Percentiles rank a stretch among this genome's conserved stretches.
phyloP scores from a whole-genome alignment of 176 grass and related monocot genomes.

The Chloris gayana region DNA sequence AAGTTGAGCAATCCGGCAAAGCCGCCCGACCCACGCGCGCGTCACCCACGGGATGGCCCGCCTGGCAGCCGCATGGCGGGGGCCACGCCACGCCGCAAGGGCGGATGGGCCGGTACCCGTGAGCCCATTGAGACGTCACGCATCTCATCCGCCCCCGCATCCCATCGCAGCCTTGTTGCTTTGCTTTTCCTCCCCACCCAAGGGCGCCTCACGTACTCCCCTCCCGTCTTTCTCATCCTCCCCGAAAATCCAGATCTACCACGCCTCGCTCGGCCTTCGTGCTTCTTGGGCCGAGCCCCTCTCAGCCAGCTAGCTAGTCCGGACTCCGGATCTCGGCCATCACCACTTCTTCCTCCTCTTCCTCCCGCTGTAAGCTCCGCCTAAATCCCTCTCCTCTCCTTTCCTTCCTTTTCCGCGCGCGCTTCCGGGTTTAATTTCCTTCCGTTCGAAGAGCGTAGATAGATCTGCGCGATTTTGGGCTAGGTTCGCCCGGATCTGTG shows the following conservation, averaged over 20 bases:
- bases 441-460: background rate
- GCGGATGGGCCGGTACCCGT: background rate
- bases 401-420: background rate
- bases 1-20: background rate
- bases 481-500: background rate
- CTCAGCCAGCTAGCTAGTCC: background rate
- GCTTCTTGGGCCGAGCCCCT: constrained; percentile 18
- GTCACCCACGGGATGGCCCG: background rate
- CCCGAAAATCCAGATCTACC: background rate
- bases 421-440: background rate
- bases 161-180: background rate
- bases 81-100: background rate
- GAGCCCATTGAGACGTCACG: constrained; percentile 6
- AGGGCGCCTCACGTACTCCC: background rate
- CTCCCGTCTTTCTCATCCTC: background rate
- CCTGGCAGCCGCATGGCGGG: background rate
- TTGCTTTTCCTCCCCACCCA: background rate
- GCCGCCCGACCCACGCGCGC: background rate
- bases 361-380: background rate
- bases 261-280: background rate
- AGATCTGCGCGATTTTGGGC: constrained; percentile 4
- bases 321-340: background rate
- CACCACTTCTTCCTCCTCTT: background rate
- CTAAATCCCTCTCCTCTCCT: background rate
- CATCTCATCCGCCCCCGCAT: background rate